These are phyloP conservation scores for Flaveria robusta DNA, from an alignment of 129 eudicot species.

Conservation along the genomic window DNA sequence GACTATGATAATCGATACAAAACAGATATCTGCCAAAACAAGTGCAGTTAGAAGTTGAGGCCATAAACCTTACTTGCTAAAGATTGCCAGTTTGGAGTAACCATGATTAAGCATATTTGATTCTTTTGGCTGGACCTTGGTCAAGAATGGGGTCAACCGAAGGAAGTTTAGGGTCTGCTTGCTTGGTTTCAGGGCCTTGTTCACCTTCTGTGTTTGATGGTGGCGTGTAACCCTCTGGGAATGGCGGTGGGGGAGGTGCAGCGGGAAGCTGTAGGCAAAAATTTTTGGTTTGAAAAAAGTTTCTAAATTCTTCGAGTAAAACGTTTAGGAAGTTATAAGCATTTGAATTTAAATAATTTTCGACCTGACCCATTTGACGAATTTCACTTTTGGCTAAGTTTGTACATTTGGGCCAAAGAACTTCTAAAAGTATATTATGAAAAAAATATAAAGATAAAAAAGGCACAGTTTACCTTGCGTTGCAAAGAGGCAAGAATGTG, in stretches of 20 bases:
- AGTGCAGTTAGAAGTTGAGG: background rate
- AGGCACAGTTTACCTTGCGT: slow-evolving; percentile 60
- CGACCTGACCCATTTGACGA: background rate
- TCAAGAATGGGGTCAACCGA: slow-evolving; percentile 76
- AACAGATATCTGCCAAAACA: background rate
- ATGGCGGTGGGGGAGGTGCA: slow-evolving; percentile 87
- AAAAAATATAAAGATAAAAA: background rate
- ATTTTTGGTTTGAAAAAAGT: slow-evolving; percentile 21
- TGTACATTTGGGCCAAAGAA: background rate
- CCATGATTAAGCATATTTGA: slow-evolving; percentile 39
- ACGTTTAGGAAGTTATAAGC: background rate
- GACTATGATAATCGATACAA: background rate
- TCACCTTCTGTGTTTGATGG: slow-evolving; percentile 67
- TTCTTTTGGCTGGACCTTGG: slow-evolving; percentile 84
- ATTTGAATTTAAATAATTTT: background rate
- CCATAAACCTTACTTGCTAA: background rate
- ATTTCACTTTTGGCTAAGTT: background rate
- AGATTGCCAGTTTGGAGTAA: background rate
- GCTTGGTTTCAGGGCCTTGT: slow-evolving; percentile 59
- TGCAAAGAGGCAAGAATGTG: slow-evolving; percentile 79
- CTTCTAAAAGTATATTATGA: background rate
- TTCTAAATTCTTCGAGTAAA: background rate
- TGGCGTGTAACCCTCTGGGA: slow-evolving; percentile 84
- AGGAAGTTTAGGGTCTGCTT: slow-evolving; percentile 51
- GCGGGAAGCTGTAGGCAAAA: slow-evolving; percentile 64